These are phyloP conservation scores for Micractinium conductrix DNA, from an alignment of 139 green algal species.

Conservation along the genomic window DNA sequence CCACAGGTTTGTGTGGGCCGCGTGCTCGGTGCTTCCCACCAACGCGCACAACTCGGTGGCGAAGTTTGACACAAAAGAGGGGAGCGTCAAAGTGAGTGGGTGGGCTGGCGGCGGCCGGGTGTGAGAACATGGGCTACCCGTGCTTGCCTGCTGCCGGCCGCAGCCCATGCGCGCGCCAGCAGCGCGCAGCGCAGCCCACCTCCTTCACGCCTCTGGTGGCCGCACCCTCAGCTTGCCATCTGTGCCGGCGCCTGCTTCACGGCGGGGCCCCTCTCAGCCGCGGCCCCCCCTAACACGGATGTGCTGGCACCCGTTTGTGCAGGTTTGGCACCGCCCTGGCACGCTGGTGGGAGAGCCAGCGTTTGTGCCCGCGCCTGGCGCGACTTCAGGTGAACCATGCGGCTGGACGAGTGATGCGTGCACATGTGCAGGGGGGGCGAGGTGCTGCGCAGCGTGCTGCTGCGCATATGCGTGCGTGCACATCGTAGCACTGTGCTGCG, in stretches of 20 bases:
- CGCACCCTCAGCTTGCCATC: too few relatives aligned
- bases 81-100: constrained; percentile 19
- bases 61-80: constrained; percentile 67
- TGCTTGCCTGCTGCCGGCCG: too few relatives aligned
- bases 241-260: too few relatives aligned
- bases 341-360: constrained; percentile 61
- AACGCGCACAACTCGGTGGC: constrained; percentile 75
- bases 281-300: too few relatives aligned
- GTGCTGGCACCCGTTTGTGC: too few relatives aligned
- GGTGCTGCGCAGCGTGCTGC: neutral
- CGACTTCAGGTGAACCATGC: constrained; percentile 64
- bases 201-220: too few relatives aligned
- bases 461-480: neutral
- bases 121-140: too few relatives aligned
- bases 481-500: neutral
- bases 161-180: too few relatives aligned
- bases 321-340: constrained; percentile 70
- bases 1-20: constrained; percentile 63
- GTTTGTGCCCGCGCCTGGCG: constrained; percentile 68
- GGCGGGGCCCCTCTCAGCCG: too few relatives aligned
- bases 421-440: constrained; percentile 51
- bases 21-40: constrained; percentile 65
- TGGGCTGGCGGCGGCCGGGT: too few relatives aligned
- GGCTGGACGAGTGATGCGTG: constrained; percentile 35
- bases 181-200: too few relatives aligned